A percentile compares a stretch with the other conserved stretches of the same genome.
Conservation (phyloP, 208 protist genomes). For the Leishmania tarentolae region DNA sequence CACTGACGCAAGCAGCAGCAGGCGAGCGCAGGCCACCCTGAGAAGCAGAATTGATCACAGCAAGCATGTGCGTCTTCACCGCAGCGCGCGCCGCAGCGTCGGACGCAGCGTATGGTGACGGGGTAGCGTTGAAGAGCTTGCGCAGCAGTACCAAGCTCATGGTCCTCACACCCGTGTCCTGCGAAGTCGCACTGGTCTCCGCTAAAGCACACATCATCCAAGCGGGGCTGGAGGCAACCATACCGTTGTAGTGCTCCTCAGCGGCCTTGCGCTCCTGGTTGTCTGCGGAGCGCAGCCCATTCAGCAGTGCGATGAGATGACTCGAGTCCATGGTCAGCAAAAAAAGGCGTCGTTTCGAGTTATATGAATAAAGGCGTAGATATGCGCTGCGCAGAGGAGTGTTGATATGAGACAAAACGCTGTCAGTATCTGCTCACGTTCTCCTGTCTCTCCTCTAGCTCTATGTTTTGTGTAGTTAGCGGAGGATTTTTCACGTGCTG, state of each 20-base stretch:
- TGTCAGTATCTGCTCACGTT: background rate
- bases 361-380: background rate
- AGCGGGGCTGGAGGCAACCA: conserved; percentile 40
- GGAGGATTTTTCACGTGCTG: background rate
- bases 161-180: conserved; percentile 42
- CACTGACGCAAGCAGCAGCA: conserved; percentile 78
- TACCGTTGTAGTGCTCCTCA: conserved; percentile 70
- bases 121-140: conserved; percentile 68
- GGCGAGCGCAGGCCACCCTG: conserved; percentile 54
- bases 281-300: conserved; percentile 53
- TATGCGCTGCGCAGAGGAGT: background rate
- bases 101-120: conserved; percentile 49
- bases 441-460: background rate
- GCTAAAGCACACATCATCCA: conserved; percentile 70
- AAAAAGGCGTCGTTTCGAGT: conserved; percentile 1
- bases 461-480: background rate
- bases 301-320: conserved; percentile 52
- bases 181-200: conserved; percentile 52
- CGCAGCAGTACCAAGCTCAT: conserved; percentile 76
- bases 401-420: background rate
- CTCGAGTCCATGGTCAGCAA: conserved; percentile 43
- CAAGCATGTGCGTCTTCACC: conserved; percentile 58
- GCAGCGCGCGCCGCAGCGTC: conserved; percentile 49
- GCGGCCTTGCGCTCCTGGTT: conserved; percentile 73
- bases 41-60: conserved; percentile 60